Conservation (phyloP, 1,284 basidiomycete species). For the Sporisorium iseilematis-ciliati region DNA sequence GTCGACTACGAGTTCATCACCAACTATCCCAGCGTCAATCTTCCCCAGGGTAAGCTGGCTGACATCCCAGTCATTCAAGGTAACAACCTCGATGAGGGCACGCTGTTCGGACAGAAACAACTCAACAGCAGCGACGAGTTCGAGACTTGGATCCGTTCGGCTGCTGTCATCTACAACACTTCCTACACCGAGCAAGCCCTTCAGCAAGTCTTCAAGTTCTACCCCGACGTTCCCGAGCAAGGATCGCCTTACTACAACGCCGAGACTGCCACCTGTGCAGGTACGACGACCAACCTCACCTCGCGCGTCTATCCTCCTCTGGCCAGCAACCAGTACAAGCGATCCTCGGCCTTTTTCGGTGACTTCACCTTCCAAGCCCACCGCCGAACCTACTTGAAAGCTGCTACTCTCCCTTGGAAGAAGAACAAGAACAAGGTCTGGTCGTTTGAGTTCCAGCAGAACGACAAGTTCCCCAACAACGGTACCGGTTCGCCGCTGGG, state of each 20-base stretch:
- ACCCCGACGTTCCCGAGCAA: slow-evolving; percentile 31
- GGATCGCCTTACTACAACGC: slow-evolving; percentile 46
- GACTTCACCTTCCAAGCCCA: slow-evolving; percentile 47
- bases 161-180: slow-evolving; percentile 39
- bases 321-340: slow-evolving; percentile 40
- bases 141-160: slow-evolving; percentile 24
- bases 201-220: slow-evolving; percentile 24
- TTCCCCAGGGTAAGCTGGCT: slow-evolving; percentile 36
- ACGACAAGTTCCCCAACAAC: slow-evolving; percentile 32
- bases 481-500: slow-evolving; percentile 26
- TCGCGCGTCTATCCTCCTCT: slow-evolving; percentile 26
- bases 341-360: slow-evolving; percentile 29
- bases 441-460: slow-evolving; percentile 37
- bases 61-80: slow-evolving; percentile 51
- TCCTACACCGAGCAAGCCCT: slow-evolving; percentile 35
- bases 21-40: slow-evolving; percentile 33
- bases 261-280: slow-evolving; percentile 23
- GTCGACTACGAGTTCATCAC: slow-evolving; percentile 49
- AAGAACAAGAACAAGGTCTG: slow-evolving; percentile 25
- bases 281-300: slow-evolving; percentile 19
- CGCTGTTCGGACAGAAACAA: slow-evolving; percentile 24
- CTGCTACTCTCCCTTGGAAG: slow-evolving; percentile 9
- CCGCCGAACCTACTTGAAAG: slow-evolving; percentile 24
- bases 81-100: slow-evolving; percentile 50
- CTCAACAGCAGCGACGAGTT: slow-evolving; percentile 31